Evolutionary conservation across 2,329 filamentous ascomycete genomes (phyloP).

Genomic region (Helminthosporium solani): DNA sequence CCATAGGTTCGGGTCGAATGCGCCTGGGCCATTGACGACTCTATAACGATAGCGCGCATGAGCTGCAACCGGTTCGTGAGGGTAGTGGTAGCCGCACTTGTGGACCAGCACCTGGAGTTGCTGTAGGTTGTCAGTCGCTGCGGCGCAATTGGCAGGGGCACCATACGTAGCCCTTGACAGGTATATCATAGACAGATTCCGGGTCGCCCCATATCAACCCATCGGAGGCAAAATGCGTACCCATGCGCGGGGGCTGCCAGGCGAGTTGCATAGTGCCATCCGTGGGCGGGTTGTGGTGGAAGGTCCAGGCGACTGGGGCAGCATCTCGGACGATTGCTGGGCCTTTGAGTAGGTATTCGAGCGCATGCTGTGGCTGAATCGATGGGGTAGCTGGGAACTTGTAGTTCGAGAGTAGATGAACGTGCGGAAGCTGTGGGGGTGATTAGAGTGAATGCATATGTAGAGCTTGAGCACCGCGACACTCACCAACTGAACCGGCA

Average conservation of each 20-base stretch:
- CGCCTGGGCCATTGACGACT: constrained; percentile 69
- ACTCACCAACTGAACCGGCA: constrained; percentile 37
- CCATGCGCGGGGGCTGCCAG: constrained; percentile 76
- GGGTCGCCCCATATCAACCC: constrained; percentile 87
- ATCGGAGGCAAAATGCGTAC: constrained; percentile 80
- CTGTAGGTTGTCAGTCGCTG: constrained; percentile 49
- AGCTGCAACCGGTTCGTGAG: constrained; percentile 68
- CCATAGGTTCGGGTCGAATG: constrained; percentile 80
- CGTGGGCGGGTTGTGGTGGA: constrained; percentile 71
- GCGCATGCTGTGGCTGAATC: constrained; percentile 73
- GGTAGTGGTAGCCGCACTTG: constrained; percentile 74
- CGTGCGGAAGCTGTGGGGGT: constrained; percentile 69
- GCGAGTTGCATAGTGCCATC: constrained; percentile 82
- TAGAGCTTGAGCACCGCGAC: constrained; percentile 8
- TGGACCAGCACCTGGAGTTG: constrained; percentile 87
- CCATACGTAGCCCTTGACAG: constrained; percentile 66
- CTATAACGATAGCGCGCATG: constrained; percentile 86
- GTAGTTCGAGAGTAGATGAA: constrained; percentile 84
- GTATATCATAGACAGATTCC: constrained; percentile 74
- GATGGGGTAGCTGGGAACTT: constrained; percentile 73
- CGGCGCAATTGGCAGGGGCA: not conserved
- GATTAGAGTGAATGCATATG: constrained; percentile 15
- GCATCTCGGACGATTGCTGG: constrained; percentile 82
- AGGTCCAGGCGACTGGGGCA: constrained; percentile 90
- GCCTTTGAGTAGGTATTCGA: constrained; percentile 79